Evolutionary conservation across 371 early-diverging fungal species (phyloP).

Genomic region (Cokeromyces recurvatus): DNA sequence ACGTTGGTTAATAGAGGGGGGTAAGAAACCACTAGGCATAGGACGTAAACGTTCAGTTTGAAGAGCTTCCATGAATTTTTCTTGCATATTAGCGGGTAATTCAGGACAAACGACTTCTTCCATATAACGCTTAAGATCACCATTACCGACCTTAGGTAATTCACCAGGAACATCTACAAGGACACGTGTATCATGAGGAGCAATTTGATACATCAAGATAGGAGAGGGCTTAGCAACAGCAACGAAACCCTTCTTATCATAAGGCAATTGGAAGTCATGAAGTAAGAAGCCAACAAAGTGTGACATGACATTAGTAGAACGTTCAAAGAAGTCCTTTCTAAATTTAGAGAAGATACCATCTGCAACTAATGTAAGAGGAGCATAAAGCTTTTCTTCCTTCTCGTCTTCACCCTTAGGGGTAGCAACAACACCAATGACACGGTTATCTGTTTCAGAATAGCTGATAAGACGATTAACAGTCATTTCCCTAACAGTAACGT

Average conservation of each 20-base stretch:
- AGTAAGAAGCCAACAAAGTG: slow-evolving; percentile 81
- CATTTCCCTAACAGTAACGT: slow-evolving; percentile 68
- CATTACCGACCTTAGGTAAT: slow-evolving; percentile 65
- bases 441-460: slow-evolving; percentile 32
- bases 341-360: slow-evolving; percentile 96
- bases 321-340: slow-evolving; percentile 65
- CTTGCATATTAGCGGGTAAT: slow-evolving; percentile 62
- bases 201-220: slow-evolving; percentile 92
- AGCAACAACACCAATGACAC: slow-evolving; percentile 52
- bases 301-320: slow-evolving; percentile 53
- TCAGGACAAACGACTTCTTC: slow-evolving; percentile 58
- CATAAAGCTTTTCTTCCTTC: slow-evolving; percentile 35
- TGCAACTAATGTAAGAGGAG: slow-evolving; percentile 77
- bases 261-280: slow-evolving; percentile 71
- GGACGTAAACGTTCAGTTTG: slow-evolving; percentile 72
- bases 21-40: slow-evolving; percentile 89
- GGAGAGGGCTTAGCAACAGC: slow-evolving; percentile 82
- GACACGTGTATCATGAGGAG: slow-evolving; percentile 83
- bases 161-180: slow-evolving; percentile 91
- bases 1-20: slow-evolving; percentile 63
- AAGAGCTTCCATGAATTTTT: slow-evolving; percentile 63
- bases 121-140: slow-evolving; percentile 65
- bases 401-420: slow-evolving; percentile 13
- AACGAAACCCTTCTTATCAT: slow-evolving; percentile 88
- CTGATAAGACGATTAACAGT: slow-evolving; percentile 59